phyloP scores from a whole-genome alignment of 257 asterid species.

The Verbena officinalis region DNA sequence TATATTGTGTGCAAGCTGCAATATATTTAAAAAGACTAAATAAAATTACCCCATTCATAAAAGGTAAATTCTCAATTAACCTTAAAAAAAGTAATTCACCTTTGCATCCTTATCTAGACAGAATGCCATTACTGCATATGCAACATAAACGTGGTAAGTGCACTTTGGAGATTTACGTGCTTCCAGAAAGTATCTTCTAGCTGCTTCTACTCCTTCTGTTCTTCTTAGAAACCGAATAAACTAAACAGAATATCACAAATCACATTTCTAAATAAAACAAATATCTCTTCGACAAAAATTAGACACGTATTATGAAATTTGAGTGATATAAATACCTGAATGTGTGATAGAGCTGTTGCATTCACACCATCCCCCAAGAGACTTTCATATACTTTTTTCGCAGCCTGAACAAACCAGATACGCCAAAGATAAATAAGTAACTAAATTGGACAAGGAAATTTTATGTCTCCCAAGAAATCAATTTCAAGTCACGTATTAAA shows the following conservation, averaged over 20 bases:
- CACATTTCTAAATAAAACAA: constrained; percentile 12
- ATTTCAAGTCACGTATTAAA: constrained; percentile 24
- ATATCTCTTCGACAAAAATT: not conserved
- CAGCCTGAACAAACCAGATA: constrained; percentile 55
- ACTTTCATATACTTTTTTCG: constrained; percentile 84
- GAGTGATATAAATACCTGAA: constrained; percentile 58
- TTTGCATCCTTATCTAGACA: constrained; percentile 96
- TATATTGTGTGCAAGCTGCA: constrained; percentile 88
- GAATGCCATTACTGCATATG: constrained; percentile 97
- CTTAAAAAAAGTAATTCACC: constrained; percentile 43
- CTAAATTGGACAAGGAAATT: not conserved
- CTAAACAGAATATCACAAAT: constrained; percentile 44
- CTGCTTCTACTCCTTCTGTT: constrained; percentile 96
- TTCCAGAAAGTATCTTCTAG: constrained; percentile 89
- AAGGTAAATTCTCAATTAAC: not conserved
- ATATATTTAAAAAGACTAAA: constrained; percentile 17
- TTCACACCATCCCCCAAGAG: constrained; percentile 82
- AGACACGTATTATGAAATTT: not conserved
- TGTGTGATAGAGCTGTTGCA: constrained; percentile 83
- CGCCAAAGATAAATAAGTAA: constrained; percentile 9
- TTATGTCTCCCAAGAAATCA: not conserved
- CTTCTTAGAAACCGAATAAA: constrained; percentile 87
- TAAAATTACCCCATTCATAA: not conserved
- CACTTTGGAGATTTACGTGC: constrained; percentile 93
- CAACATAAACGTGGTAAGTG: constrained; percentile 96